phyloP scores from a whole-genome alignment of 2,329 filamentous ascomycete genomes.

The Helotiales sp. region DNA sequence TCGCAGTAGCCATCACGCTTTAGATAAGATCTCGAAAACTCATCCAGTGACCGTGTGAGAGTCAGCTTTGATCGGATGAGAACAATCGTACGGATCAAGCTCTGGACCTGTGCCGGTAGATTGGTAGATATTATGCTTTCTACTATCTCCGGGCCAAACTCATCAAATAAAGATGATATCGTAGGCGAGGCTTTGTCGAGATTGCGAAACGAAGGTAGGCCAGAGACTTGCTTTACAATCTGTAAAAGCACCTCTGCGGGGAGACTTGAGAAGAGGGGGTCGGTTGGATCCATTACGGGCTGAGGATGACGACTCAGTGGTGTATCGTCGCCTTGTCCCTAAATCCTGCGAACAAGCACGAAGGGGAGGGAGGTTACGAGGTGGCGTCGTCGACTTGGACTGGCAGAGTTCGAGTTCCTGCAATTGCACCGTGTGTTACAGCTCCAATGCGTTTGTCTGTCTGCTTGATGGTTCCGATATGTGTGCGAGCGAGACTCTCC shows the following conservation, averaged over 20 bases:
- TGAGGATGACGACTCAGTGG: background rate
- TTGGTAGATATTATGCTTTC: slow-evolving; percentile 7
- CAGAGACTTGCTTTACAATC: background rate
- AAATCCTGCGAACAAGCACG: background rate
- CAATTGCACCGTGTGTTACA: background rate
- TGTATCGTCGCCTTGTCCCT: background rate
- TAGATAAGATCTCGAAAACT: background rate
- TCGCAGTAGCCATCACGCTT: background rate
- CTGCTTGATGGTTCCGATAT: background rate
- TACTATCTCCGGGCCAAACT: background rate
- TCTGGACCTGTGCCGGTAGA: background rate
- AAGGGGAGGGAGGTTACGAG: background rate
- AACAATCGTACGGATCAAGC: background rate
- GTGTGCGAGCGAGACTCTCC: background rate
- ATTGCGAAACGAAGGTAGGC: background rate
- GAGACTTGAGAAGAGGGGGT: background rate
- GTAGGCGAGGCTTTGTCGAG: slow-evolving; percentile 1
- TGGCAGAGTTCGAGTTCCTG: too few species aligned
- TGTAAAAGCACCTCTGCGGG: background rate
- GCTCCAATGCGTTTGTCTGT: background rate
- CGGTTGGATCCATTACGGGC: background rate
- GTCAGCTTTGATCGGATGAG: background rate
- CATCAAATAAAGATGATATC: background rate
- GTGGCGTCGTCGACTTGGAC: background rate
- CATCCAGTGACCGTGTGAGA: background rate